Evolutionary conservation across 2,329 filamentous ascomycete species (phyloP), one percentile per base, ranked within the genome.

Genomic region (Cordyceps pruinosa): DNA sequence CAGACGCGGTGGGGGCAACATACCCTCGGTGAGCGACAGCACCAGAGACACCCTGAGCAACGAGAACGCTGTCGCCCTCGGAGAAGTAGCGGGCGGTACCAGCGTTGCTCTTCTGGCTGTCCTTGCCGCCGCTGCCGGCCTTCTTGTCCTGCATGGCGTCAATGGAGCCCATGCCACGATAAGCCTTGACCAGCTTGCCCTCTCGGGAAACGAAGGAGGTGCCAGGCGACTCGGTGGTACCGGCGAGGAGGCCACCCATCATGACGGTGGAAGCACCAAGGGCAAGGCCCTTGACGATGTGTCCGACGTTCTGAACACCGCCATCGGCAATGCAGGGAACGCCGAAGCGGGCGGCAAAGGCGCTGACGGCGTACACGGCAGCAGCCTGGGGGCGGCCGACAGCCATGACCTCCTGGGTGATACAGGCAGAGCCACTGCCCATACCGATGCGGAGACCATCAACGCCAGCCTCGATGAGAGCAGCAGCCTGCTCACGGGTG

Each of bases 101-200:
- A 57, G 94, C 94, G 71, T 97, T 99, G 74, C 86, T 87, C 76
- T 87, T 42, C 73, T 88, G 85, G 73, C 79, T 84, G 70, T 91
- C 84, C 73, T 85, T 88, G 67, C 78, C 77, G 63, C 87, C 88
- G 59, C 74, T 80, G 56, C 89, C 90, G 12, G 92, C 91, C 81
- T 96, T 96, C 84, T 94, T 96, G 77, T 97, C 93, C 77, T 97
- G 92, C 94, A 99, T 99, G 64, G 94, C 94, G 68, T 97, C 94
- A 70, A 99, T 99, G 75, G 87, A 92, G 64, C 94, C 94, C 94
- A 99, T 99, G 60, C 94, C 94, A 74, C 94, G 89, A 82, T 99
- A 99, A 41, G 94, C 92, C 83, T 99, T 99, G 74, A 99, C 93
- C 56, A 99, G 86, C 82, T 97, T 95, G 63, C 94, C 94, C 75